Conservation (phyloP, 2,329 filamentous ascomycete genomes). For the Trichoderma sp. region DNA sequence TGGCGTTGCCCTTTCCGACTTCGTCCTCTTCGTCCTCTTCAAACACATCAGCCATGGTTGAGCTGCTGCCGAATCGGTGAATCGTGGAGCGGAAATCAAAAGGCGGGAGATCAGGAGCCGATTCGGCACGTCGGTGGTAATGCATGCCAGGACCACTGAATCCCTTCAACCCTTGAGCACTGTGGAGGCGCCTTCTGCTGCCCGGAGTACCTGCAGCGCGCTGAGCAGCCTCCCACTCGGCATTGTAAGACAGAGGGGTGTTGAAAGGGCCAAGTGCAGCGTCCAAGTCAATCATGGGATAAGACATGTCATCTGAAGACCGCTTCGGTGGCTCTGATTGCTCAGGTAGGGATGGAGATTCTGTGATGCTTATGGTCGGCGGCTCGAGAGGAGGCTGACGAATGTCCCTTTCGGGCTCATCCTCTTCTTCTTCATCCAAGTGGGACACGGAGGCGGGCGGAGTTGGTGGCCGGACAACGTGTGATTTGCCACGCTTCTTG, state of each 20-base stretch:
- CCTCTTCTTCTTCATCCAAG: constrained; percentile 36
- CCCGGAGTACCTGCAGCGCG: constrained; percentile 53
- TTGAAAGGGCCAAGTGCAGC: constrained; percentile 92
- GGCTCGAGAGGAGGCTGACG: constrained; percentile 34
- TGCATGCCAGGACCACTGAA: constrained; percentile 70
- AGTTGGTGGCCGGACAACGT: constrained; percentile 47
- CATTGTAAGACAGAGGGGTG: constrained; percentile 66
- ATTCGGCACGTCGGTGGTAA: constrained; percentile 77
- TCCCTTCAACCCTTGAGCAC: constrained; percentile 69
- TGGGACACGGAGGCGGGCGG: constrained; percentile 44
- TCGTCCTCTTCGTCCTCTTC: constrained; percentile 77
- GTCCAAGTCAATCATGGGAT: constrained; percentile 89
- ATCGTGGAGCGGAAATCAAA: constrained; percentile 67
- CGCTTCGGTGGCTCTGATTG: constrained; percentile 39
- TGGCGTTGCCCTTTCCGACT: constrained; percentile 44
- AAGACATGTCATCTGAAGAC: constrained; percentile 64
- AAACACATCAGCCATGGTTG: constrained; percentile 83
- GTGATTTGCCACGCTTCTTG: constrained; percentile 46
- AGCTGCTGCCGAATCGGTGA: constrained; percentile 64
- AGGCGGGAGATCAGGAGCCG: constrained; percentile 74
- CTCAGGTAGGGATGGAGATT: constrained; percentile 38
- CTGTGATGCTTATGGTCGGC: constrained; percentile 47
- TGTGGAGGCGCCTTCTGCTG: constrained; percentile 73
- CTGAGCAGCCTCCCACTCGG: constrained; percentile 69
- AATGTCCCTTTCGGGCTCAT: constrained; percentile 33